Conservation (phyloP, 495 filamentous ascomycete species). For the Neurospora cerealis region DNA sequence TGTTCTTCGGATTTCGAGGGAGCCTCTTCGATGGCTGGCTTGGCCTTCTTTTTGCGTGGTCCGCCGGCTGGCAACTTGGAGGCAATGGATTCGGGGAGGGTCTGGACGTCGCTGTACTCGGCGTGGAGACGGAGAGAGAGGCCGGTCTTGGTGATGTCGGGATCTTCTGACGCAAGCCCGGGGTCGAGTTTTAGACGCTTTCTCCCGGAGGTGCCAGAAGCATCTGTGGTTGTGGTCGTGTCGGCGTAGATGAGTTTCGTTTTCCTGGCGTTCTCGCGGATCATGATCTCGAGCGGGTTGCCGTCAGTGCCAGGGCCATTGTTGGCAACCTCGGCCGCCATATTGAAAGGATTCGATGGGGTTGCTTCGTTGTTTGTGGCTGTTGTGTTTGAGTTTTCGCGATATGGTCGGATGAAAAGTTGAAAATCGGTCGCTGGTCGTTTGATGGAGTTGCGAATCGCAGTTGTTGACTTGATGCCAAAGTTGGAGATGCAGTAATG, state of each 20-base stretch:
- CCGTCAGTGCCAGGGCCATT: slow-evolving; percentile 11
- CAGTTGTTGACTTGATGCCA: not conserved
- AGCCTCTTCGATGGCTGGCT: slow-evolving; percentile 31
- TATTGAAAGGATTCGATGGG: not conserved
- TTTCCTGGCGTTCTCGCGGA: slow-evolving; percentile 31
- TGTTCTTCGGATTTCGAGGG: slow-evolving; percentile 40
- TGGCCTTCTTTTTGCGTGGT: slow-evolving; percentile 27
- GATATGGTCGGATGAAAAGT: not conserved
- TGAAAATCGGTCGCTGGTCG: not conserved
- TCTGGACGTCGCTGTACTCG: slow-evolving; percentile 76
- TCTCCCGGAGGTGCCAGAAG: slow-evolving; percentile 16
- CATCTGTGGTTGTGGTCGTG: slow-evolving; percentile 4
- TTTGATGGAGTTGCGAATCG: not conserved
- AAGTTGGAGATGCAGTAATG: not conserved
- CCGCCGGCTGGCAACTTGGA: slow-evolving; percentile 63
- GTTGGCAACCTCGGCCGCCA: slow-evolving; percentile 20
- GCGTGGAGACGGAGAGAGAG: slow-evolving; percentile 38
- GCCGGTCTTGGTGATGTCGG: slow-evolving; percentile 29
- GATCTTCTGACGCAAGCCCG: slow-evolving; percentile 24
- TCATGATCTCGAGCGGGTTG: slow-evolving; percentile 24
- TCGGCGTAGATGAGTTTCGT: slow-evolving; percentile 31
- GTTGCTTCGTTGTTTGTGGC: not conserved
- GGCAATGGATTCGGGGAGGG: slow-evolving; percentile 75
- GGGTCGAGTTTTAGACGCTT: slow-evolving; percentile 34
- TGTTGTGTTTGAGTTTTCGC: not conserved